Percentiles rank a stretch among this genome's conserved stretches.
These are phyloP conservation scores for Exophiala sp. DNA, from an alignment of 2,329 filamentous ascomycete species.

Conservation along the genomic window DNA sequence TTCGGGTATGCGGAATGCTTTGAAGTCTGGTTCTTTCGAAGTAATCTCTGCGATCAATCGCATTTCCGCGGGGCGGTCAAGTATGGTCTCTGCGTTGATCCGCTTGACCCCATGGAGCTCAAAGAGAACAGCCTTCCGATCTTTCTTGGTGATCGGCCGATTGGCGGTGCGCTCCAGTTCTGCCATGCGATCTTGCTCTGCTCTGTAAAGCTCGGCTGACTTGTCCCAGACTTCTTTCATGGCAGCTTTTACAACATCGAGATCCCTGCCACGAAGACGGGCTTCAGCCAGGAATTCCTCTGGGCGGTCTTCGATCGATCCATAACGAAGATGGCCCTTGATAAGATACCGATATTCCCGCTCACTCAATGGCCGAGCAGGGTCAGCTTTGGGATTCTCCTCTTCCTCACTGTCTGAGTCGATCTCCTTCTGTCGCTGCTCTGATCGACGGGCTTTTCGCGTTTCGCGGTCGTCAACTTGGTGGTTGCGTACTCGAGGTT, in stretches of 20 bases:
- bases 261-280: slow-evolving; percentile 76
- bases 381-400: slow-evolving; percentile 64
- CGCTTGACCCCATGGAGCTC: slow-evolving; percentile 92
- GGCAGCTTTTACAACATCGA: slow-evolving; percentile 70
- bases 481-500: slow-evolving; percentile 71
- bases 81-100: slow-evolving; percentile 90
- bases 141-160: slow-evolving; percentile 88
- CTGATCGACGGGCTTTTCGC: slow-evolving; percentile 63
- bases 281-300: slow-evolving; percentile 87
- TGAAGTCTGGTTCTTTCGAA: slow-evolving; percentile 59
- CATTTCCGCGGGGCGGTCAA: slow-evolving; percentile 87
- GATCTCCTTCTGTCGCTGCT: slow-evolving; percentile 62
- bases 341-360: slow-evolving; percentile 93
- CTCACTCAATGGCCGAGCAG: slow-evolving; percentile 82
- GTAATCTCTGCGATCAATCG: slow-evolving; percentile 75
- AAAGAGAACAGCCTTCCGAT: slow-evolving; percentile 94
- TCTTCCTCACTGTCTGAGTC: slow-evolving; percentile 71
- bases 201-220: slow-evolving; percentile 66
- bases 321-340: slow-evolving; percentile 84
- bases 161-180: slow-evolving; percentile 67
- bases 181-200: slow-evolving; percentile 63
- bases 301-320: slow-evolving; percentile 80
- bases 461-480: slow-evolving; percentile 55
- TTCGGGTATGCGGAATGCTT: slow-evolving; percentile 81
- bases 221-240: slow-evolving; percentile 75